Conservation (phyloP, 139 green algal species). For the Coelastrella sp. region DNA sequence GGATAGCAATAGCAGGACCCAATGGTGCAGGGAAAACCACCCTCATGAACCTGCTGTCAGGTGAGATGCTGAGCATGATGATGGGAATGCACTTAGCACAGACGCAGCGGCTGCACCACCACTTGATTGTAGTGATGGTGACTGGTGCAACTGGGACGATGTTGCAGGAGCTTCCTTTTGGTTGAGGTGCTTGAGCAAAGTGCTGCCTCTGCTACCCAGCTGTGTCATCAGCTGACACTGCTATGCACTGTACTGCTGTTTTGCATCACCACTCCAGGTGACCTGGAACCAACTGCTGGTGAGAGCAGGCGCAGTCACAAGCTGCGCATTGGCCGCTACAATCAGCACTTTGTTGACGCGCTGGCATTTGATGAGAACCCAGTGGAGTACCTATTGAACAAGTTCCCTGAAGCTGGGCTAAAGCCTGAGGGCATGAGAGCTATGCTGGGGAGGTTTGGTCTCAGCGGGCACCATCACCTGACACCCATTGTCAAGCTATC, state of each 20-base stretch:
- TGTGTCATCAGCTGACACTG: too few species aligned
- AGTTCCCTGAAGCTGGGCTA: slow-evolving; percentile 69
- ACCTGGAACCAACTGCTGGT: slow-evolving; percentile 89
- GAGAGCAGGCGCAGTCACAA: slow-evolving; percentile 92
- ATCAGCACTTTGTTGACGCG: slow-evolving; percentile 98
- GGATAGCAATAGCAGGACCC: slow-evolving; percentile 95
- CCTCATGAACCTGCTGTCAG: slow-evolving; percentile 96
- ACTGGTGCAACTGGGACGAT: too few species aligned
- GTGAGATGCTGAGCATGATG: background rate
- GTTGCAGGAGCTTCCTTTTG: too few species aligned
- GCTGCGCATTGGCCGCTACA: slow-evolving; percentile 96
- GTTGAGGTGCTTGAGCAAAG: too few species aligned
- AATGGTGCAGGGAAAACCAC: slow-evolving; percentile 97
- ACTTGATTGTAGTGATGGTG: background rate
- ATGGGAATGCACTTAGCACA: too few species aligned
- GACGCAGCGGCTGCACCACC: too few species aligned
- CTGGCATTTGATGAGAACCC: slow-evolving; percentile 95
- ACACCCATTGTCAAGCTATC: slow-evolving; percentile 97
- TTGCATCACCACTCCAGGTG: slow-evolving; percentile 72
- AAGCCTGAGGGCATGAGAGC: slow-evolving; percentile 94
- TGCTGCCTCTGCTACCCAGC: background rate
- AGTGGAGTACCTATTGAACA: slow-evolving; percentile 93
- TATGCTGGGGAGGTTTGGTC: slow-evolving; percentile 94
- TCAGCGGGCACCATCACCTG: slow-evolving; percentile 95
- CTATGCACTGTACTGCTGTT: too few species aligned